Conservation (phyloP, 106 monocot genomes). For the Chionographis japonica region DNA sequence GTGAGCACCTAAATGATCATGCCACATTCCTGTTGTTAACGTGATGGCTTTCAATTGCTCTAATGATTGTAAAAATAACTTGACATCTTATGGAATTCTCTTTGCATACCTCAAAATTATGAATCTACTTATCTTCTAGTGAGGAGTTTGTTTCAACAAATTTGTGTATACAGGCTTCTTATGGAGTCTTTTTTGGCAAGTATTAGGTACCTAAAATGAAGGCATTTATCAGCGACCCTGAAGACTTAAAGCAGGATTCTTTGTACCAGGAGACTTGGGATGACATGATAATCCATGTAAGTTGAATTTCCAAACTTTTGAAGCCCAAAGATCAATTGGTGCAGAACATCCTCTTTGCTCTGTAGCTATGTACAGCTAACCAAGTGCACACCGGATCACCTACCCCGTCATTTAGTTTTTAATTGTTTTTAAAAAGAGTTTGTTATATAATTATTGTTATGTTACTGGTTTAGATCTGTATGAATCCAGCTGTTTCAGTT, state of each 20-base stretch:
- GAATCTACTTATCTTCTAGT: too few species aligned
- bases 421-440: too few species aligned
- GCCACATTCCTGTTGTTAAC: not conserved
- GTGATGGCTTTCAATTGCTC: not conserved
- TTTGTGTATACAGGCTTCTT: constrained; percentile 14
- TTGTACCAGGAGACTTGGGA: constrained; percentile 96
- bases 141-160: not conserved
- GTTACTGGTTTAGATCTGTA: too few species aligned
- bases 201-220: constrained; percentile 94
- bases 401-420: too few species aligned
- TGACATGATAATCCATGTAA: constrained; percentile 91
- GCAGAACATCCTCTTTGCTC: not conserved
- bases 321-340: not conserved
- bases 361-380: too few species aligned
- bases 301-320: constrained; percentile 20
- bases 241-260: constrained; percentile 80
- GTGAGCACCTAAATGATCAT: too few species aligned
- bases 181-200: constrained; percentile 40
- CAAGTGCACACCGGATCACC: too few species aligned
- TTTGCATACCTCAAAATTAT: too few species aligned
- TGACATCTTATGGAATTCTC: not conserved
- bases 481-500: too few species aligned
- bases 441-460: too few species aligned
- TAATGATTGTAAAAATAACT: not conserved
- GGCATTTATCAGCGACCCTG: constrained; percentile 91